These are phyloP conservation scores for Calocybe gambosa DNA, from an alignment of 1,284 basidiomycete species.

Conservation along the genomic window DNA sequence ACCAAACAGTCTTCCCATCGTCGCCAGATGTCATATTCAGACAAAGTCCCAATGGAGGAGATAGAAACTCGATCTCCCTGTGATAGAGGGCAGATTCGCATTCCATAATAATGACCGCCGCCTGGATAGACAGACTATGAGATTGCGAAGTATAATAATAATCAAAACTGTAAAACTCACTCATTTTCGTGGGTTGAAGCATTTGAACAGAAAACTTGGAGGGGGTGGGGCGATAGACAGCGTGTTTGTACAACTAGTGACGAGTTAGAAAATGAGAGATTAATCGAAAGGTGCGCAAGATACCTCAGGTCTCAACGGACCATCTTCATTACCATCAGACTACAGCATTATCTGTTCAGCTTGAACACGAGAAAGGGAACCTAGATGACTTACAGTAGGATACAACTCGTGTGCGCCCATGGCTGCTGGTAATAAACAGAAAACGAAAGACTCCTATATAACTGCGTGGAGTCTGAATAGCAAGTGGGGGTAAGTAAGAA, in stretches of 20 bases:
- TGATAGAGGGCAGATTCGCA: conserved; percentile 48
- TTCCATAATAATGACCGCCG: conserved; percentile 49
- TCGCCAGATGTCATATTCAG: conserved; percentile 67
- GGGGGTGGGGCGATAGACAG: conserved; percentile 55
- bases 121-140: conserved; percentile 37
- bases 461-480: not conserved
- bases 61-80: conserved; percentile 33
- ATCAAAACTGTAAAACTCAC: conserved; percentile 28
- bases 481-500: conserved; percentile 5
- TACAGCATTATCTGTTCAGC: not conserved
- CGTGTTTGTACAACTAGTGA: conserved; percentile 43
- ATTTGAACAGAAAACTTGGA: conserved; percentile 52
- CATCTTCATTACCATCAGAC: conserved; percentile 16
- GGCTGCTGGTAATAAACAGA: not conserved
- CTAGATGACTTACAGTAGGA: conserved; percentile 11
- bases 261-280: not conserved
- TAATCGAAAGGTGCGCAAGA: not conserved
- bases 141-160: too few relatives aligned
- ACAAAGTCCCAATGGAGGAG: conserved; percentile 29
- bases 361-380: not conserved
- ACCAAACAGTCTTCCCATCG: conserved; percentile 75
- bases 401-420: not conserved
- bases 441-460: not conserved
- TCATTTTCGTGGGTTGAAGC: conserved; percentile 52
- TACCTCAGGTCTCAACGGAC: conserved; percentile 25